Evolutionary conservation across 495 filamentous ascomycete genomes (phyloP).

Genomic region (Penicillium egyptiacum): DNA sequence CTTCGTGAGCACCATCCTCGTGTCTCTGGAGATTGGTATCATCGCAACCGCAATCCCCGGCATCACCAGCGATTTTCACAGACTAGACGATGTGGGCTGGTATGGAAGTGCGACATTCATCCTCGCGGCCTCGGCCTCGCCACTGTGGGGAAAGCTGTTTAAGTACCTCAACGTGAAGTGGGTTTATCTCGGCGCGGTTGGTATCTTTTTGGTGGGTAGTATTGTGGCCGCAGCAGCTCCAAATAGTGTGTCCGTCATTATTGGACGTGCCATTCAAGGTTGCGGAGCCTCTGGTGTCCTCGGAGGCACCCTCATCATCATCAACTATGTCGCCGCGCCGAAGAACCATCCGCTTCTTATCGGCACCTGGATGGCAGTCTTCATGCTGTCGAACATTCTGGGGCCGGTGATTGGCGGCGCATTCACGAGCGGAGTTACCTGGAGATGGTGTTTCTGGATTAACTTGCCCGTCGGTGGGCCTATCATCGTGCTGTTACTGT

Average conservation of each 20-base stretch:
- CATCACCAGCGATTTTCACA: conserved; percentile 51
- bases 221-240: conserved; percentile 39
- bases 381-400: conserved; percentile 42
- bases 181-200: conserved; percentile 55
- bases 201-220: conserved; percentile 70
- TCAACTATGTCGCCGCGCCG: conserved; percentile 33
- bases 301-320: conserved; percentile 33
- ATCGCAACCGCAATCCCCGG: conserved; percentile 48
- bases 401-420: conserved; percentile 51
- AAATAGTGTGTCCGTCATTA: not conserved
- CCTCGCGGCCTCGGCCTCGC: conserved; percentile 54
- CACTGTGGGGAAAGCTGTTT: conserved; percentile 51
- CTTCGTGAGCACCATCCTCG: conserved; percentile 42
- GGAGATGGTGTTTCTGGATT: conserved; percentile 45
- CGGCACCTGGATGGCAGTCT: conserved; percentile 39
- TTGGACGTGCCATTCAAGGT: not conserved
- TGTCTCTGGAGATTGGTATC: conserved; percentile 41
- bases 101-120: conserved; percentile 59
- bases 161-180: conserved; percentile 53
- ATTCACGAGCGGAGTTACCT: conserved; percentile 43
- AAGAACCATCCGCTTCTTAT: conserved; percentile 35
- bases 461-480: conserved; percentile 16
- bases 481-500: conserved; percentile 16
- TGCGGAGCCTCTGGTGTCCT: conserved; percentile 13
- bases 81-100: conserved; percentile 48